A percentile compares a stretch with the other conserved stretches of the same genome.
Conservation (phyloP, 805 yeast species). For the Pichia nakasei region DNA sequence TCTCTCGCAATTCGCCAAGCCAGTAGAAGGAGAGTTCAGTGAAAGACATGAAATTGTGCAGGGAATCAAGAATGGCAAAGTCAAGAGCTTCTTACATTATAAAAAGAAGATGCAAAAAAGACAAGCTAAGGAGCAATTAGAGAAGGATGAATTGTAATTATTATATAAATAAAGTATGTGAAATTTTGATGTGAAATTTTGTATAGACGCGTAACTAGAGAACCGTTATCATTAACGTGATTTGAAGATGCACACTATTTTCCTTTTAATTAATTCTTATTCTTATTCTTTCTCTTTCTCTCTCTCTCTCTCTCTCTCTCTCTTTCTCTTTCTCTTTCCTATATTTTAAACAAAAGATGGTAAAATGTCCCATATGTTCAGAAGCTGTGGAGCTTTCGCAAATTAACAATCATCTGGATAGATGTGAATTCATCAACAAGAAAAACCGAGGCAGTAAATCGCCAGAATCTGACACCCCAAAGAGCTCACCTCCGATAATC, state of each 20-base stretch:
- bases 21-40: constrained; percentile 29
- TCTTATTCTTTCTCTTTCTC: too few species aligned
- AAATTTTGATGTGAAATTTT: too few species aligned
- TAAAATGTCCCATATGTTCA: constrained; percentile 28
- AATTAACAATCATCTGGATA: constrained; percentile 31
- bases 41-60: constrained; percentile 16
- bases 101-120: constrained; percentile 17
- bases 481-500: not conserved
- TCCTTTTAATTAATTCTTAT: too few species aligned
- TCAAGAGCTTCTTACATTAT: constrained; percentile 17
- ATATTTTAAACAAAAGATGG: constrained; percentile 15
- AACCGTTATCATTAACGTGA: too few species aligned
- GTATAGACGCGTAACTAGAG: not conserved
- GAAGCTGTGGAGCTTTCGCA: constrained; percentile 20
- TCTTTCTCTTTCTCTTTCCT: not conserved
- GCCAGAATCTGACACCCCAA: not conserved
- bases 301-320: too few species aligned
- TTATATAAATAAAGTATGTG: too few species aligned
- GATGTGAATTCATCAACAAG: constrained; percentile 13
- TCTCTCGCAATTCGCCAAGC: constrained; percentile 23
- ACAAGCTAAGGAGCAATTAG: not conserved
- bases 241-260: too few species aligned
- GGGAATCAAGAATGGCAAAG: constrained; percentile 16
- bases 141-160: constrained; percentile 16
- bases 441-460: not conserved